A percentile compares a stretch with the other conserved stretches of the same genome.
Conservation (phyloP, 768 basidiomycete species). For the Scleroderma bovista region DNA sequence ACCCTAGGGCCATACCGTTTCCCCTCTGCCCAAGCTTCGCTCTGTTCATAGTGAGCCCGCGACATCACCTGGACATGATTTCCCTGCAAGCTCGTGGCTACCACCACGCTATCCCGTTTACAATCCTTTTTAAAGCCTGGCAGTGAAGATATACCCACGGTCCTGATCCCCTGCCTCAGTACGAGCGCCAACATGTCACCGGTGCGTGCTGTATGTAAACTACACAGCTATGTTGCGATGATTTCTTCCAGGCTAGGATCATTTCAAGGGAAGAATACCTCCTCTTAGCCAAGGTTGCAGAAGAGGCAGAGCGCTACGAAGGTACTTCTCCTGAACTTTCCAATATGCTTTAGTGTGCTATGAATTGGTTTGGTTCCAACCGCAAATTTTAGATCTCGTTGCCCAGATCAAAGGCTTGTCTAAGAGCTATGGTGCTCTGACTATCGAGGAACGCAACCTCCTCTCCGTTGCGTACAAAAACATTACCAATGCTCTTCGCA, state of each 20-base stretch:
- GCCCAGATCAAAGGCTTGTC: slow-evolving; percentile 73
- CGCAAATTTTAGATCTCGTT: slow-evolving; percentile 55
- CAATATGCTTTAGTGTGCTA: not conserved
- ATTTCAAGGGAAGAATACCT: slow-evolving; percentile 38
- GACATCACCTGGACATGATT: not conserved
- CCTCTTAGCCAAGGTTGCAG: slow-evolving; percentile 75
- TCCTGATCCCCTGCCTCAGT: not conserved
- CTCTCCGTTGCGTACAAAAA: slow-evolving; percentile 91
- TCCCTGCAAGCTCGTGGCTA: not conserved
- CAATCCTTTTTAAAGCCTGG: not conserved
- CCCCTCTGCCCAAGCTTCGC: slow-evolving; percentile 28
- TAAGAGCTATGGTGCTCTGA: slow-evolving; percentile 61
- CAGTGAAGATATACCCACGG: not conserved
- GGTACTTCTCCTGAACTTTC: slow-evolving; percentile 40
- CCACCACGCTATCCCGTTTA: not conserved
- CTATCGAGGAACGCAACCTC: slow-evolving; percentile 82
- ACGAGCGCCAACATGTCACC: slow-evolving; percentile 2
- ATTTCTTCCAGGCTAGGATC: slow-evolving; percentile 23
- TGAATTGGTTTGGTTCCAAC: slow-evolving; percentile 13
- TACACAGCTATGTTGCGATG: not conserved
- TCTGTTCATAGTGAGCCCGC: slow-evolving; percentile 1
- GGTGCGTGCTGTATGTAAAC: not conserved
- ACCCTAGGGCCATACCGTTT: slow-evolving; percentile 17
- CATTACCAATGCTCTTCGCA: slow-evolving; percentile 74
- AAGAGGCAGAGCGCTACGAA: slow-evolving; percentile 86